Evolutionary conservation across 1,284 basidiomycete species (phyloP).

Genomic region (Cystobasidium sp.): DNA sequence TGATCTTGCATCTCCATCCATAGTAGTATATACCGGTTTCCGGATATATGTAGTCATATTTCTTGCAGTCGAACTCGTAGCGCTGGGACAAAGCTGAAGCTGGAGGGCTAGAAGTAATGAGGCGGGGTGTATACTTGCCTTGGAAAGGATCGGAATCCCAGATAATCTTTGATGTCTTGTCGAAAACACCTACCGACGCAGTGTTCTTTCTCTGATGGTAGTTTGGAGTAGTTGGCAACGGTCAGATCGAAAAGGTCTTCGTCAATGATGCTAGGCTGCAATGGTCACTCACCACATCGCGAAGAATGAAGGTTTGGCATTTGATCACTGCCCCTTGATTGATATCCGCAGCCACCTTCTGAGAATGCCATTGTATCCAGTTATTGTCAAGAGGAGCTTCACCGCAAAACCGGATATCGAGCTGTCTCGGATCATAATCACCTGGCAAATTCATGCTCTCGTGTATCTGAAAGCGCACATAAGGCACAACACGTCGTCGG

Average conservation of each 20-base stretch:
- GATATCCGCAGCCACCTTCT: not conserved
- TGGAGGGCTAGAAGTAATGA: not conserved
- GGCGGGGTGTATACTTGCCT: not conserved
- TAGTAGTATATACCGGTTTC: not conserved
- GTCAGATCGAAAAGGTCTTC: too few relatives aligned
- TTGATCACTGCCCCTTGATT: not conserved
- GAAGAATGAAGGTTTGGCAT: slow-evolving; percentile 3
- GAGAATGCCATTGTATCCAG: not conserved
- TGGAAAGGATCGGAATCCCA: not conserved
- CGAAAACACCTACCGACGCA: slow-evolving; percentile 2
- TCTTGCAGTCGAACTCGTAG: not conserved
- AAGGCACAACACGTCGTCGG: not conserved
- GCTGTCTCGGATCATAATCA: not conserved
- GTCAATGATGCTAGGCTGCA: too few relatives aligned
- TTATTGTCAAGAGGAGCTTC: not conserved
- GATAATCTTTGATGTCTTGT: not conserved
- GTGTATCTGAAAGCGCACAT: not conserved
- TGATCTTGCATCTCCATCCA: not conserved
- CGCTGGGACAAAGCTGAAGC: not conserved
- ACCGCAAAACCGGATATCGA: not conserved
- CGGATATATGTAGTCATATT: not conserved
- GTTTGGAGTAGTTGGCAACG: too few relatives aligned
- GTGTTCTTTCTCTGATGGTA: not conserved
- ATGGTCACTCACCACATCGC: not conserved
- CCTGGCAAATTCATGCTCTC: not conserved